A percentile compares a stretch with the other conserved stretches of the same genome.
Evolutionary conservation across 495 filamentous ascomycete genomes (phyloP).

Genomic region (Neurospora sp.): DNA sequence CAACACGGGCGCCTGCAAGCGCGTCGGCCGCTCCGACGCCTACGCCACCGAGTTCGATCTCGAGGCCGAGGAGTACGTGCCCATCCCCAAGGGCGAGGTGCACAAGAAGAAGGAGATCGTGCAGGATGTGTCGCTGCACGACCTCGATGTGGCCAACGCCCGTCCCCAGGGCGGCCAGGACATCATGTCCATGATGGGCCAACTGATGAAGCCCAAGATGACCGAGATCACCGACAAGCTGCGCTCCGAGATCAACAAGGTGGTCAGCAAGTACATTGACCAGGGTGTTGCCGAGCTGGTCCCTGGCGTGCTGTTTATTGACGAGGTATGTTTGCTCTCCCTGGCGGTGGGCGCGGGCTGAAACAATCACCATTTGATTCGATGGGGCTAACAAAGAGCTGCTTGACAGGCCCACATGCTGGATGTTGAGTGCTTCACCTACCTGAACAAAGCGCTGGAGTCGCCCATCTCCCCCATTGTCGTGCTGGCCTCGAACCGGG

Average conservation of each 20-base stretch:
- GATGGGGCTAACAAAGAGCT: slow-evolving; percentile 10
- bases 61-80: slow-evolving; percentile 96
- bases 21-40: slow-evolving; percentile 88
- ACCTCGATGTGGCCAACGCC: slow-evolving; percentile 92
- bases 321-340: slow-evolving; percentile 57
- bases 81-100: slow-evolving; percentile 95
- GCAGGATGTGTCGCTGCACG: slow-evolving; percentile 96
- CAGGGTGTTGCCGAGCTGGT: slow-evolving; percentile 97
- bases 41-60: slow-evolving; percentile 98
- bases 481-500: slow-evolving; percentile 93
- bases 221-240: slow-evolving; percentile 98
- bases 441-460: slow-evolving; percentile 93
- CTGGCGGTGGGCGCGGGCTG: neutral
- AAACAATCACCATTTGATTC: neutral
- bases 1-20: slow-evolving; percentile 93
- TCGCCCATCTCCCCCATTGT: slow-evolving; percentile 89
- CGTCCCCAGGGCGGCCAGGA: slow-evolving; percentile 93
- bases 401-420: slow-evolving; percentile 82
- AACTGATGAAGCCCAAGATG: slow-evolving; percentile 97
- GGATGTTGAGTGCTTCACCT: slow-evolving; percentile 97
- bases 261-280: slow-evolving; percentile 95
- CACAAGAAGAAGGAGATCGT: slow-evolving; percentile 99
- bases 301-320: slow-evolving; percentile 94
- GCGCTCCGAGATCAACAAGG: slow-evolving; percentile 93
- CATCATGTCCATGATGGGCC: slow-evolving; percentile 99